Evolutionary conservation across 164 flowering plant species (phyloP).

Genomic region (Umbilicus rupestris): DNA sequence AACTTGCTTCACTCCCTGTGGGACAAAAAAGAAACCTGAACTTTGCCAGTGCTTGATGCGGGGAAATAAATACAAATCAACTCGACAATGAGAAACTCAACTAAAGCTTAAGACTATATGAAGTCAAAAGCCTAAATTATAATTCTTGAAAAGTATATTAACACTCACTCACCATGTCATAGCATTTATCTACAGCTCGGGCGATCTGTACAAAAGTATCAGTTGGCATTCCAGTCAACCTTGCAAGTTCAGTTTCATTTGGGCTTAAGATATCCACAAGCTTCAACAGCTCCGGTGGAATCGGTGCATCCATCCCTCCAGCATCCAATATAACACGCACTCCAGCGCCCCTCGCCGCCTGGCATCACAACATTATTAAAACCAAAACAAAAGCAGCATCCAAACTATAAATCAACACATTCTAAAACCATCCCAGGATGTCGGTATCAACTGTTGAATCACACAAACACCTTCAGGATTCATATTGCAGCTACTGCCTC

Average conservation of each 20-base stretch:
- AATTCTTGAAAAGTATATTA: background rate
- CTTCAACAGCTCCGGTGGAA: constrained; percentile 56
- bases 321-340: constrained; percentile 89
- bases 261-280: constrained; percentile 79
- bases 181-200: constrained; percentile 57
- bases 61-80: background rate
- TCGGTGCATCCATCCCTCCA: constrained; percentile 81
- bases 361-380: constrained; percentile 9
- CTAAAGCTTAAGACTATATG: background rate
- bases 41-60: background rate
- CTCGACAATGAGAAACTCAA: background rate
- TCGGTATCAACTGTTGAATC: no score
- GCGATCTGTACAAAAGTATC: constrained; percentile 68
- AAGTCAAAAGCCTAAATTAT: background rate
- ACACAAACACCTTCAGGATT: no score
- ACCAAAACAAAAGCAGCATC: background rate
- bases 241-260: constrained; percentile 80
- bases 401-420: background rate
- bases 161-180: constrained; percentile 64
- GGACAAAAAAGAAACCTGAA: constrained; percentile 2
- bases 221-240: constrained; percentile 75
- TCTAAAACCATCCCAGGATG: no score
- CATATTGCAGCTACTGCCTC: no score
- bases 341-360: constrained; percentile 74
- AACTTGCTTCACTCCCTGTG: constrained; percentile 84